A percentile compares a stretch with the other conserved stretches of the same genome.
phyloP scores from a whole-genome alignment of 345 rosid genomes.

The Citrus reticulata region DNA sequence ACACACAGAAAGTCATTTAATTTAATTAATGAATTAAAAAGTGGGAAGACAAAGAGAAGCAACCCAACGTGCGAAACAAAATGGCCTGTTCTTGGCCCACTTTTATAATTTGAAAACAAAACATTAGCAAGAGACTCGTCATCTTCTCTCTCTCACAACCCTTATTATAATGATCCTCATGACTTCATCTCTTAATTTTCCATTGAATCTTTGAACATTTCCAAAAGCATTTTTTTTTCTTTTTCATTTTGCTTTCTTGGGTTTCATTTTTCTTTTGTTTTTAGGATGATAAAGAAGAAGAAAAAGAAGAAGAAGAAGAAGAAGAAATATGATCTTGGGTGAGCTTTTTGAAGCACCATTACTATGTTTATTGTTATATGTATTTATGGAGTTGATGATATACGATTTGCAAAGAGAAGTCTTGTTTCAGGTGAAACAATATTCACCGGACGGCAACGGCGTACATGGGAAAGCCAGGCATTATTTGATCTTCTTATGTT shows the following conservation, averaged over 20 bases:
- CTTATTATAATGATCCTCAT: background rate
- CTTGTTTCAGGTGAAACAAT: conserved; percentile 6
- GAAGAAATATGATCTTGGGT: background rate
- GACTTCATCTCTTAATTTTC: background rate
- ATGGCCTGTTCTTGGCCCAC: conserved; percentile 19
- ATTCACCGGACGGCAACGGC: conserved; percentile 29
- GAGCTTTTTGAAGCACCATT: background rate
- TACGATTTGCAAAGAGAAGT: background rate
- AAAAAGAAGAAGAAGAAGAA: background rate
- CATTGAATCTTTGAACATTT: background rate
- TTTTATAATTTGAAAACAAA: background rate
- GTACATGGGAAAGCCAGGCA: conserved; percentile 50
- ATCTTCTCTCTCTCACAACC: background rate
- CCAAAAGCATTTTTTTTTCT: background rate
- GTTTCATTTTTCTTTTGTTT: background rate
- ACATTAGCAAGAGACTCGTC: conserved; percentile 9
- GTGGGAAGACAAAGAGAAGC: conserved; percentile 20
- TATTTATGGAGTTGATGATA: background rate
- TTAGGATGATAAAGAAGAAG: background rate
- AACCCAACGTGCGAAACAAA: conserved; percentile 32
- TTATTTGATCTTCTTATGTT: conserved; percentile 16
- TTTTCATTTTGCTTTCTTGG: background rate
- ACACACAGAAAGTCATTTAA: background rate
- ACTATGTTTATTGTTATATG: background rate
- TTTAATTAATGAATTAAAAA: background rate